Conservation (phyloP, 1,284 basidiomycete genomes). For the Golubevia sp. region DNA sequence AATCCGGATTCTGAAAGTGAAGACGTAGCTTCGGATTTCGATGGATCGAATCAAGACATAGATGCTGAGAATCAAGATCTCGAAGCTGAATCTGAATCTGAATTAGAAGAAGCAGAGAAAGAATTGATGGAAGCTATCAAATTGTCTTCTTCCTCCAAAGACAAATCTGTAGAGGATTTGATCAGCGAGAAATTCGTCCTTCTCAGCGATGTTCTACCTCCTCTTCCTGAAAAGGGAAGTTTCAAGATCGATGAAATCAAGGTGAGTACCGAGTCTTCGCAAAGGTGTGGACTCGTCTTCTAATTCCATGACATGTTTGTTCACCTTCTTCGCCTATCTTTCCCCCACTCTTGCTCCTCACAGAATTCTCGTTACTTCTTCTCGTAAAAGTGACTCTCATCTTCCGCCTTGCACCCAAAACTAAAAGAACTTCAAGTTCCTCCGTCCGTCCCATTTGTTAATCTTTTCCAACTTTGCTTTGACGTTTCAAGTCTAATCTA, state of each 20-base stretch:
- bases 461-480: too few species aligned
- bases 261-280: neutral
- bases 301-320: too few species aligned
- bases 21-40: neutral
- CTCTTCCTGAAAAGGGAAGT: conserved; percentile 80
- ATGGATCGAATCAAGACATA: neutral
- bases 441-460: too few species aligned
- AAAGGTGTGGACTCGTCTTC: too few species aligned
- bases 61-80: conserved; percentile 8
- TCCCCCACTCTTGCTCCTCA: too few species aligned
- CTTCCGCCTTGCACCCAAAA: too few species aligned
- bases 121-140: conserved; percentile 1
- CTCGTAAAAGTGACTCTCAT: too few species aligned
- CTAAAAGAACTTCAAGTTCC: too few species aligned
- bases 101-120: conserved; percentile 9
- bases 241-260: conserved; percentile 84
- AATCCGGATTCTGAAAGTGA: neutral
- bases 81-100: conserved; percentile 6
- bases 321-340: too few species aligned
- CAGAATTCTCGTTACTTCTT: too few species aligned
- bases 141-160: neutral
- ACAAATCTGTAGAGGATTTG: neutral
- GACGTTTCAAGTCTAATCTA: too few species aligned
- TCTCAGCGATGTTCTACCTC: conserved; percentile 77
- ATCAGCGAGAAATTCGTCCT: conserved; percentile 69